A percentile compares a stretch with the other conserved stretches of the same genome.
Conservation (phyloP, 2,329 filamentous ascomycete genomes). For the Fusarium sp. region DNA sequence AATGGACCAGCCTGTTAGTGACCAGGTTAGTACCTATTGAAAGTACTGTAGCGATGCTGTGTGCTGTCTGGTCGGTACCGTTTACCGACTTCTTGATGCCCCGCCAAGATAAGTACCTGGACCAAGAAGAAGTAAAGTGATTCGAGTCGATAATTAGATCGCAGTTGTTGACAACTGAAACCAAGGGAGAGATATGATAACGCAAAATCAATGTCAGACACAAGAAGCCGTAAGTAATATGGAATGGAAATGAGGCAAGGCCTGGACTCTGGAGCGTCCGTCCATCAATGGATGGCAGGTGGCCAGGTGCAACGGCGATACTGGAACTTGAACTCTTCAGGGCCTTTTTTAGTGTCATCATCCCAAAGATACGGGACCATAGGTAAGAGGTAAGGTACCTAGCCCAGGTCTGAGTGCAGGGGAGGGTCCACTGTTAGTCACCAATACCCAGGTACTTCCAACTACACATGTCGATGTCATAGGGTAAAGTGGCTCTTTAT, state of each 20-base stretch:
- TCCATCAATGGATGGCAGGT: not conserved
- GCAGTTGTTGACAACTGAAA: not conserved
- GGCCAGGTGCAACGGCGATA: not conserved
- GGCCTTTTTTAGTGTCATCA: slow-evolving; percentile 8
- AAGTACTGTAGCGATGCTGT: not conserved
- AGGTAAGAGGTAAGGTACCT: not conserved
- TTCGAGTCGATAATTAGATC: not conserved
- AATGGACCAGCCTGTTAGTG: slow-evolving; percentile 6
- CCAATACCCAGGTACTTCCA: slow-evolving; percentile 6
- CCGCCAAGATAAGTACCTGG: not conserved
- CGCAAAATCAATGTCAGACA: not conserved
- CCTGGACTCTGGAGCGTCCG: not conserved
- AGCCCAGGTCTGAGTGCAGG: not conserved
- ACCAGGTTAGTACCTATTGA: not conserved
- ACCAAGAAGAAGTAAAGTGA: not conserved
- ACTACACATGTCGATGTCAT: not conserved
- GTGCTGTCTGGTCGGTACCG: not conserved
- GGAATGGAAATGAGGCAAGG: not conserved
- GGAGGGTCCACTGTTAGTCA: slow-evolving; percentile 20
- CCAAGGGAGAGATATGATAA: not conserved
- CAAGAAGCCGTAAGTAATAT: not conserved
- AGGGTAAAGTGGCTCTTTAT: slow-evolving; percentile 10
- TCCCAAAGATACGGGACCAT: not conserved
- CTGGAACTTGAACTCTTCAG: not conserved
- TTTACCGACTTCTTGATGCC: slow-evolving; percentile 1